These are phyloP conservation scores for Jackrogersella minutella DNA, from an alignment of 495 filamentous ascomycete species.

Conservation along the genomic window DNA sequence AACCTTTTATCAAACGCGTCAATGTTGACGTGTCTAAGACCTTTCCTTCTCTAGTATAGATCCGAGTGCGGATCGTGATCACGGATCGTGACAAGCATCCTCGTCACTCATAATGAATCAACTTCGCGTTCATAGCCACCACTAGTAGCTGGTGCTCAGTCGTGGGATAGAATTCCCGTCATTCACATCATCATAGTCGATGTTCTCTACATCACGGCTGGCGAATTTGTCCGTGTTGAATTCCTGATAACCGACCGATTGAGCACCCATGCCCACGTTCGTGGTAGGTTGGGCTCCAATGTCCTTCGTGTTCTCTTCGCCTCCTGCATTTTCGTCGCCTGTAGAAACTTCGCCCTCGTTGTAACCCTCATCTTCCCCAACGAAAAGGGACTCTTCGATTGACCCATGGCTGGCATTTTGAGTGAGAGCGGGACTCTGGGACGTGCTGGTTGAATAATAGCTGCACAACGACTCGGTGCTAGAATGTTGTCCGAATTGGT, in stretches of 20 bases:
- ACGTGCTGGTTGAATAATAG: neutral
- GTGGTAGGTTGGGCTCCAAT: too few species aligned
- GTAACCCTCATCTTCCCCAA: neutral
- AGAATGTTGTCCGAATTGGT: neutral
- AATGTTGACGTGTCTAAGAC: too few species aligned
- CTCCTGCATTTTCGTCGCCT: neutral
- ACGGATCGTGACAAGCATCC: neutral
- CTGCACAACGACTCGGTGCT: neutral
- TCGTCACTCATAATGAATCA: neutral
- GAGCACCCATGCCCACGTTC: neutral
- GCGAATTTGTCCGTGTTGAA: neutral
- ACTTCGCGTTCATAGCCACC: neutral
- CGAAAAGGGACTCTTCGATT: slow-evolving; percentile 5
- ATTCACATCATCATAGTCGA: neutral
- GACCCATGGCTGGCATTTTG: neutral
- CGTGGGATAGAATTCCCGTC: neutral
- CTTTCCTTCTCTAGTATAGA: too few species aligned
- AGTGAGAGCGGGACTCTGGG: neutral
- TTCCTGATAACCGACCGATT: neutral
- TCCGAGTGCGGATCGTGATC: too few species aligned
- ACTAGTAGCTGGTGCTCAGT: neutral
- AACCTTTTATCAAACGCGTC: too few species aligned
- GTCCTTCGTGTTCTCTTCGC: neutral
- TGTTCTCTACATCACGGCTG: neutral
- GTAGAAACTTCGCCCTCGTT: neutral